Conservation (phyloP, 495 filamentous ascomycete species). For the Aspergillus diversus region DNA sequence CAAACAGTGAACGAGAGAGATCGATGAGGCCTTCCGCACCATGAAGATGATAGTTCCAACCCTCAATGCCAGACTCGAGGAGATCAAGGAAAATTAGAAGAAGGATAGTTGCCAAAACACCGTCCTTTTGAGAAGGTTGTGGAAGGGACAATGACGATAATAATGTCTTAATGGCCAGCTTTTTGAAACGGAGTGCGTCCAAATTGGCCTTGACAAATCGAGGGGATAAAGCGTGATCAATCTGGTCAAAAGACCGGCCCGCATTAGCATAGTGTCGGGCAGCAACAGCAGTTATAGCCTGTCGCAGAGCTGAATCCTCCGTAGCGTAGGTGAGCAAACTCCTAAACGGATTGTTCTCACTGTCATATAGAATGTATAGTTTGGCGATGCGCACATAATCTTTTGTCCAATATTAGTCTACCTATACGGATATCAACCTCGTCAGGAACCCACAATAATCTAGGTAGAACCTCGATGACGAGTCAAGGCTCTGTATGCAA, state of each 20-base stretch:
- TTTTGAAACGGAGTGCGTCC: slow-evolving; percentile 55
- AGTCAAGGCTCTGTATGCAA: slow-evolving; percentile 35
- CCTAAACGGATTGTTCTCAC: slow-evolving; percentile 57
- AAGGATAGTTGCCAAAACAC: slow-evolving; percentile 53
- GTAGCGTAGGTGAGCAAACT: slow-evolving; percentile 52
- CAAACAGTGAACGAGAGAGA: slow-evolving; percentile 4
- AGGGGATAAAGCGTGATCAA: slow-evolving; percentile 19
- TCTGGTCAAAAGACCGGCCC: slow-evolving; percentile 29
- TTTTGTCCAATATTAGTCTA: slow-evolving; percentile 25
- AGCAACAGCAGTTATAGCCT: slow-evolving; percentile 56
- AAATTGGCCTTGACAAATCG: slow-evolving; percentile 29
- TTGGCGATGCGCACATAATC: slow-evolving; percentile 57
- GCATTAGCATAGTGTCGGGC: slow-evolving; percentile 57
- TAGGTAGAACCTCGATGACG: slow-evolving; percentile 47
- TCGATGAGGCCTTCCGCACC: slow-evolving; percentile 36
- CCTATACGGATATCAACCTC: not conserved
- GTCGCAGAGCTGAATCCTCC: slow-evolving; percentile 50
- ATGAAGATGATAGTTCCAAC: slow-evolving; percentile 58
- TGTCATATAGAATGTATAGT: slow-evolving; percentile 59
- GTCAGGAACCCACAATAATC: slow-evolving; percentile 48
- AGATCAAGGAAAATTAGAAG: slow-evolving; percentile 62
- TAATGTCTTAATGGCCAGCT: slow-evolving; percentile 51
- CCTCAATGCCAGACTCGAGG: slow-evolving; percentile 57
- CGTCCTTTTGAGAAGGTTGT: slow-evolving; percentile 33
- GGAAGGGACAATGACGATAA: slow-evolving; percentile 32